Base-by-base conservation (phyloP, 73 alveolate genomes). In the Urostyla sp. region DNA sequence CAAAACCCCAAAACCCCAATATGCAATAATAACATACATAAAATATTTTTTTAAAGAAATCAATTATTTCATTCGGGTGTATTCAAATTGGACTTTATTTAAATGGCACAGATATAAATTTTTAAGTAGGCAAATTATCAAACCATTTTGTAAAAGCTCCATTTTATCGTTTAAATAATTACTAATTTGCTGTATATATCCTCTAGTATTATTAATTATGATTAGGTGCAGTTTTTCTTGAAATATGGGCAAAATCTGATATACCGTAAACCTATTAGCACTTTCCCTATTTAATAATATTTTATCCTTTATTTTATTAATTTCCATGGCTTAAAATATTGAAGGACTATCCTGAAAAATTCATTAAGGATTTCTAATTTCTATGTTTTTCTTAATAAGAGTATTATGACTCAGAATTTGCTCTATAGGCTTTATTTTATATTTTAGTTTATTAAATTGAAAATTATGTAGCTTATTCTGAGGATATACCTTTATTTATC, bases 111-210 rank as follows among this genome's bases (percentile, higher is more conserved):
- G 67, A 43, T 13, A 66, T 37, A 45, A 66, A 66, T 32, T 66
- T 66, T 48, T 66, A 45, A 5, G 80, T 66, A 49, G 27, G 37
- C 48, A 66, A 43, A 1, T 40, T 13, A 23, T 66, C 46, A 34
- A 66, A 66, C 80, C 80, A 66, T 18, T 66, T 63, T 38, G 80
- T 66, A 27, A 66, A 66, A 26, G 80, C 66, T 37, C 80, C 80
- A 45, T 66, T 66, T 8, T 37, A 46, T 11, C 63, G 5, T 66
- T 63, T 66, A 28, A 66, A 66, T 10, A 45, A 11, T 4, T 36
- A 40, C 3, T 37, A 5, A 24, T 66, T 66, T 26, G 59, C 13
- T 5, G 37, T 43, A 26, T 40, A 30, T 31, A 63, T 63, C 28
- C 48, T 30, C 43, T 40, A 18, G 27, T 66, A 66, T 24, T 66